Evolutionary conservation across 148 eudicot species (phyloP).

Genomic region (Heliamphora exappendiculata): DNA sequence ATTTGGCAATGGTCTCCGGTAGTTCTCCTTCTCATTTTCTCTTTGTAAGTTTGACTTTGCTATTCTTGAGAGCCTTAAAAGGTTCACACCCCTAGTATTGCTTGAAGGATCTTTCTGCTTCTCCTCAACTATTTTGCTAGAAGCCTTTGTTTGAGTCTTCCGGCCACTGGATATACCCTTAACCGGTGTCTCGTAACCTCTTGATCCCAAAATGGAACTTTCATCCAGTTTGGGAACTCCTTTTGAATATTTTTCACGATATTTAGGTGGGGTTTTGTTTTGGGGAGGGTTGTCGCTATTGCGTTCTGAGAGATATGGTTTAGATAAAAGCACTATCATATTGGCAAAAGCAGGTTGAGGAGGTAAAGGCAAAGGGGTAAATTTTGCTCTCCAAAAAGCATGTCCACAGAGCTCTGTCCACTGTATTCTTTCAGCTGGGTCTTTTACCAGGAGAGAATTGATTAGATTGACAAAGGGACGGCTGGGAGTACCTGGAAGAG

Average conservation of each 20-base stretch:
- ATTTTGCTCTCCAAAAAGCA: constrained; percentile 71
- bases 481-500: constrained; percentile 78
- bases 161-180: constrained; percentile 59
- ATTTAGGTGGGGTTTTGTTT: constrained; percentile 56
- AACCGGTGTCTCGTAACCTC: constrained; percentile 53
- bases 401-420: constrained; percentile 86
- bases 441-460: constrained; percentile 82
- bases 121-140: constrained; percentile 48
- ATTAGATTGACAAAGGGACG: constrained; percentile 76
- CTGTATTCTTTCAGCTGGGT: constrained; percentile 90
- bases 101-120: constrained; percentile 46
- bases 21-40: constrained; percentile 96
- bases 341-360: constrained; percentile 75
- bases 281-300: constrained; percentile 51
- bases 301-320: constrained; percentile 61
- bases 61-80: constrained; percentile 87
- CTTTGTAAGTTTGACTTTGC: constrained; percentile 83
- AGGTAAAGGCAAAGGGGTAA: constrained; percentile 47
- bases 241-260: constrained; percentile 51
- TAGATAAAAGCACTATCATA: constrained; percentile 59
- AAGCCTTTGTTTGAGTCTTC: constrained; percentile 47
- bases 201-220: constrained; percentile 34
- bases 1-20: constrained; percentile 78
- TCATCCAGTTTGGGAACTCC: constrained; percentile 52
- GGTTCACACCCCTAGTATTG: constrained; percentile 57